phyloP scores from a whole-genome alignment of 148 eudicot species.

The Selenicereus undatus region DNA sequence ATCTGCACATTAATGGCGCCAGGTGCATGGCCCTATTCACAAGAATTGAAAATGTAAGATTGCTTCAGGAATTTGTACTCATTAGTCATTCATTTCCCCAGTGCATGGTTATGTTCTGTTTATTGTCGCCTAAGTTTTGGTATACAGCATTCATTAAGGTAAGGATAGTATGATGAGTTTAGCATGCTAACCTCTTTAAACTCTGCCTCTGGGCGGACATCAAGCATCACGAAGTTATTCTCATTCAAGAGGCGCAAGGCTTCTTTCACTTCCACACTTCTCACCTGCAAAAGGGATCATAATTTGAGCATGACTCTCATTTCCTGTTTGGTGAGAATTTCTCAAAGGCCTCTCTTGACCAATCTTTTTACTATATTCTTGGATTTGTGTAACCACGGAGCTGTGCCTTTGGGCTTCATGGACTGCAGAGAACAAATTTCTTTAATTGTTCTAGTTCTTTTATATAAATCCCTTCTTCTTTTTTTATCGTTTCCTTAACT shows the following conservation, averaged over 20 bases:
- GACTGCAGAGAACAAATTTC: neutral
- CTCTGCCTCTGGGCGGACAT: conserved; percentile 95
- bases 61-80: neutral
- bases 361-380: neutral
- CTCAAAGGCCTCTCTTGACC: neutral
- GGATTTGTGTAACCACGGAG: neutral
- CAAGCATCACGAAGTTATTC: conserved; percentile 90
- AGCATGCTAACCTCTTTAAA: conserved; percentile 66
- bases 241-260: conserved; percentile 91
- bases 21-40: conserved; percentile 74
- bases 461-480: neutral
- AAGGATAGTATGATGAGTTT: neutral
- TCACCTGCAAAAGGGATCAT: conserved; percentile 49
- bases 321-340: neutral
- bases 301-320: neutral
- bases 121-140: no score
- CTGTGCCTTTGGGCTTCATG: neutral
- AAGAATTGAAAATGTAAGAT: conserved; percentile 12
- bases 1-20: conserved; percentile 94
- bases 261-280: conserved; percentile 88
- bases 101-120: neutral
- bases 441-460: neutral
- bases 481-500: neutral
- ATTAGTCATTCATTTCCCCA: neutral
- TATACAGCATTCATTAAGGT: no score